phyloP scores from a whole-genome alignment of 345 rosid genomes.

The Hibiscus trionum region DNA sequence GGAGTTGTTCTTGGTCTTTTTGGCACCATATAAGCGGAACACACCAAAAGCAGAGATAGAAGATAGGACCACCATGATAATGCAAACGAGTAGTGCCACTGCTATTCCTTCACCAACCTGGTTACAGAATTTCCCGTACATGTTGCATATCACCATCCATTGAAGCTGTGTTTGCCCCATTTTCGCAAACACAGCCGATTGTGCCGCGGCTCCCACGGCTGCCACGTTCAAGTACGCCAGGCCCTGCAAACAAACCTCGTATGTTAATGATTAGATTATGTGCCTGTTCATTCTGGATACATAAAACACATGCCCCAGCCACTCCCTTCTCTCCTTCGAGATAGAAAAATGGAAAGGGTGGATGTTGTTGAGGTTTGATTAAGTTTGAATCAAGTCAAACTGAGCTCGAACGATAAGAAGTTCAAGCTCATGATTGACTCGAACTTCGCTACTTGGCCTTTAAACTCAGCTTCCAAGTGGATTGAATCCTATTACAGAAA shows the following conservation, averaged over 20 bases:
- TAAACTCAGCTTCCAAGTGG: no score
- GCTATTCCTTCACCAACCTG: conserved; percentile 56
- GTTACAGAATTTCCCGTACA: conserved; percentile 83
- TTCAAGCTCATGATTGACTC: no score
- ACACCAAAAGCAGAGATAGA: conserved; percentile 74
- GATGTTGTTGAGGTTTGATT: neutral
- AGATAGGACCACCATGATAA: conserved; percentile 53
- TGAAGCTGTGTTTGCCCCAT: conserved; percentile 70
- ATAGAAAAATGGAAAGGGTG: neutral
- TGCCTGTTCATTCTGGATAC: neutral
- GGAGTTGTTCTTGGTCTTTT: conserved; percentile 20
- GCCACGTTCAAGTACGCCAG: conserved; percentile 74
- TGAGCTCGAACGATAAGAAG: no score
- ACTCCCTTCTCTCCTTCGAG: neutral
- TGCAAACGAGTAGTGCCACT: conserved; percentile 40
- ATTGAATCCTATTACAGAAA: no score
- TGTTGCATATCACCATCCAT: conserved; percentile 75
- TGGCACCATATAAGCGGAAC: conserved; percentile 63
- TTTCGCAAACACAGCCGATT: conserved; percentile 61
- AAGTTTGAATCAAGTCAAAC: no score
- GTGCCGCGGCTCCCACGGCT: conserved; percentile 64
- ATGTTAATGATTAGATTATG: neutral
- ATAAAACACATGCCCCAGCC: no score
- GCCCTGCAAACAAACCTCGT: conserved; percentile 31
- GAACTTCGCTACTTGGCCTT: no score